Evolutionary conservation across 805 yeast genomes (phyloP).

Genomic region (Kodamaea lidongshanica): DNA sequence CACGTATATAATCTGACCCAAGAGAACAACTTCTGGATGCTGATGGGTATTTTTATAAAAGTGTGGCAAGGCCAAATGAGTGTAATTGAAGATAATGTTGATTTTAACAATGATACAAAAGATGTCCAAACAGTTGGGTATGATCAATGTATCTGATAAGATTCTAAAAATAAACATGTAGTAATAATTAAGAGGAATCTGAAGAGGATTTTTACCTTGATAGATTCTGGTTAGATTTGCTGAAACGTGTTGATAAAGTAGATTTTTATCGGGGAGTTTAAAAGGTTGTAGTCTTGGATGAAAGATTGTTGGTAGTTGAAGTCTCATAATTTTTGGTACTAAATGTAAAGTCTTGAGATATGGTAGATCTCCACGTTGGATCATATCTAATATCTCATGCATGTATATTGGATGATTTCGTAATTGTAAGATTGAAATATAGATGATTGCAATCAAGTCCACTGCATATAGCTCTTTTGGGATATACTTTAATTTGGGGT

Average conservation of each 20-base stretch:
- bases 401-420: constrained; percentile 44
- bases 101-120: constrained; percentile 26
- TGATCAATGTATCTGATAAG: constrained; percentile 39
- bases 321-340: constrained; percentile 34
- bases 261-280: constrained; percentile 33
- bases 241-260: constrained; percentile 22
- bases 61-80: constrained; percentile 2
- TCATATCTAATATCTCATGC: constrained; percentile 40
- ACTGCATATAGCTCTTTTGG: constrained; percentile 9
- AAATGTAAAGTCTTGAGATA: constrained; percentile 34
- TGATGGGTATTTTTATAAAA: constrained; percentile 6
- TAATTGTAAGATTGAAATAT: constrained; percentile 45
- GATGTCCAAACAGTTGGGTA: constrained; percentile 44
- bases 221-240: constrained; percentile 10
- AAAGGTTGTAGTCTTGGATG: constrained; percentile 34
- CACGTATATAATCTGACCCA: constrained; percentile 26
- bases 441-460: constrained; percentile 38
- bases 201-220: constrained; percentile 2
- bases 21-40: constrained; percentile 36
- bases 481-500: background rate
- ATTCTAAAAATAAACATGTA: constrained; percentile 36
- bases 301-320: constrained; percentile 34
- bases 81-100: constrained; percentile 1
- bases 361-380: constrained; percentile 43
- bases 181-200: constrained; percentile 20